Evolutionary conservation across 2,329 filamentous ascomycete genomes (phyloP), one percentile per base, ranked within the genome.

Genomic region (Diatrype stigma): DNA sequence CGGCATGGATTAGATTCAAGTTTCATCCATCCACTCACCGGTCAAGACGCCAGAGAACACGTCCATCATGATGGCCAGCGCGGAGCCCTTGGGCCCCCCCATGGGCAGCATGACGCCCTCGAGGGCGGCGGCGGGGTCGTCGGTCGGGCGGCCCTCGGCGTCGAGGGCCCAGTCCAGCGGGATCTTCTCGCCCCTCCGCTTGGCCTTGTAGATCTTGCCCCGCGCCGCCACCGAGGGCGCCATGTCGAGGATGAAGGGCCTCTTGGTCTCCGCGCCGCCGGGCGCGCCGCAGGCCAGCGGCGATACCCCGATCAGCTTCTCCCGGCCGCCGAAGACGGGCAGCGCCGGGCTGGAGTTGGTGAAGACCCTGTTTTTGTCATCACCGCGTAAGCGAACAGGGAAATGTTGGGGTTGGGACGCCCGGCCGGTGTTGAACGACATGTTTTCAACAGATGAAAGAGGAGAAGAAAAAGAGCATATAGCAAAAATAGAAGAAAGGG

Each of bases 61-160:
- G 63, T 94, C 89, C 90, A 94, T 94, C 87, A 91, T 93, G 50
- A 94, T 81, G 0, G 87, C 74, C 38, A 94, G 67, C 0, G 80
- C 90, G 2, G 85, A 89, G 0, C 90, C 90, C 67, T 94, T 94
- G 0, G 89, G 88, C 0, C 90, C 89, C 2, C 89, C 89, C 86
- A 94, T 91, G 0, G 89, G 89, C 19, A 93, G 70, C 89, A 94
- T 93, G 3, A 92, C 87, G 1, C 89, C 89, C 32, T 82, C 80
- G 10, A 94, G 70, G 0, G 89, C 90, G 19, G 76, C 77, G 1
- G 76, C 79, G 0, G 90, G 88, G 59, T 94, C 87, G 50, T 87
- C 81, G 0, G 88, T 90, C n/a, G 70, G 76, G 12, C 73, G 73
- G 0, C 89, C 89, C 16, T 91, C 79, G 0, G 72, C 75, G 66